Base-by-base conservation (phyloP, 2,329 filamentous ascomycete genomes). In the Helicocarpus griseus region DNA sequence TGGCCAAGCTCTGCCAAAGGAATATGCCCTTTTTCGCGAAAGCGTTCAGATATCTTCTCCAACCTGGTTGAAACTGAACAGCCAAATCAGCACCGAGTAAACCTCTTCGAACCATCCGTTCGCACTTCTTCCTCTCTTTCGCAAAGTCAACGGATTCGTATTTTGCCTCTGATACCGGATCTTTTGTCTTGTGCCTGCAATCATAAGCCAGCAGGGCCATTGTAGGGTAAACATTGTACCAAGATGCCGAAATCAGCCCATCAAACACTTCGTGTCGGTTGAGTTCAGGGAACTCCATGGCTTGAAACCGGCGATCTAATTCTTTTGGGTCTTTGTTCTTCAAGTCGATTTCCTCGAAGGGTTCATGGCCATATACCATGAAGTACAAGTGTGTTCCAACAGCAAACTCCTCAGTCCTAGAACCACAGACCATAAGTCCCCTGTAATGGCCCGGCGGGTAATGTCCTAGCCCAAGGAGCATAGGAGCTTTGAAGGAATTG, bases 401-500 rank as follows among this genome's bases (percentile, higher is more conserved):
- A 0, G 57, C 53, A 53, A 57, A 57, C 44, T 59, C 51, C 45
- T 60, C 51, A 31, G 57, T 60, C 53, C 54, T 58, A 3, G 57
- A 45, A 55, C 28, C 50, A 60, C 43, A 59, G 56, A 33, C 55
- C 55, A 40, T 57, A 60, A 14, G 50, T 55, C 31, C 51, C 56
- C 48, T 56, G 49, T 21, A 56, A 56, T 36, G 50, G 57, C 14
- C 56, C 52, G 39, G 49, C 51, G 45, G 24, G 35, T 51, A 58
- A 41, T 48, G 4, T 28, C 53, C 14, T 40, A n/a, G 57, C 57
- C 24, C 49, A 49, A 49, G 57, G 58, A 36, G 57, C 19, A 5
- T 44, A 46, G 29, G 22, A 11, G 49, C 51, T 26, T 50, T 58
- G 38, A 17, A 59, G 56, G 2, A 19, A 45, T 17, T 59, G 49